These are phyloP conservation scores for Nakataea oryzae DNA, from an alignment of 2,329 filamentous ascomycete species.

Conservation along the genomic window DNA sequence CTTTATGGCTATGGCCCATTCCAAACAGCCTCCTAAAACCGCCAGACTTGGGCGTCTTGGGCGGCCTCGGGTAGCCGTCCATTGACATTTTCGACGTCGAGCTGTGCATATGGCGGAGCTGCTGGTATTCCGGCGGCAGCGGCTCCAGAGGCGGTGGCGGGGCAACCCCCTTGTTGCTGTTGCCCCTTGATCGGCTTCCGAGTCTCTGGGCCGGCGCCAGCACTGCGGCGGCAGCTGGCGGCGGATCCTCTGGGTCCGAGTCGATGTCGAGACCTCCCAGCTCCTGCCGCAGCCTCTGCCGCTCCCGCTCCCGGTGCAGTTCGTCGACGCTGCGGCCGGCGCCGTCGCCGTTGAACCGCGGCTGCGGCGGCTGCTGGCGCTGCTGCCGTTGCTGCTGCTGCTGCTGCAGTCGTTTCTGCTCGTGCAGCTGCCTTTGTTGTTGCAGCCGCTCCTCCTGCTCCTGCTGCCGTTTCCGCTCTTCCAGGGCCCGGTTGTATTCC, in stretches of 20 bases:
- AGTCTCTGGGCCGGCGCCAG: not conserved
- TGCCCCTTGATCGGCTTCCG: not conserved
- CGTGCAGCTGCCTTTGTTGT: slow-evolving; percentile 1
- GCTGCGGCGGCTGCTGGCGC: slow-evolving; percentile 10
- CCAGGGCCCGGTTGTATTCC: not conserved
- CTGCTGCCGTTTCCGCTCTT: not conserved
- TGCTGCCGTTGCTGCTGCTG: not conserved
- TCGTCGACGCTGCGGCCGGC: slow-evolving; percentile 4
- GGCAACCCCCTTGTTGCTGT: not conserved
- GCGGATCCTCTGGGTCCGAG: not conserved
- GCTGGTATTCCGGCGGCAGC: slow-evolving; percentile 5
- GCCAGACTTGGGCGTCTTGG: slow-evolving; percentile 8
- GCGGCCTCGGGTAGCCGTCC: not conserved
- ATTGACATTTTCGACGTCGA: not conserved
- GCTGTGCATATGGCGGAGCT: not conserved
- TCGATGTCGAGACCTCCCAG: slow-evolving; percentile 3
- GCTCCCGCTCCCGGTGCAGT: slow-evolving; percentile 7
- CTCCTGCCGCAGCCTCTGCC: slow-evolving; percentile 6
- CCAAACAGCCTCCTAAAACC: slow-evolving; percentile 11
- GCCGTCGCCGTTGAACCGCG: slow-evolving; percentile 10
- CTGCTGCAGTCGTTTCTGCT: slow-evolving; percentile 9
- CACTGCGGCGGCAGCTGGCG: not conserved
- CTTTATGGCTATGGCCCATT: not conserved
- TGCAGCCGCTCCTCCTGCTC: slow-evolving; percentile 2
- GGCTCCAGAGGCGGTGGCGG: slow-evolving; percentile 1